Conservation (phyloP, 148 eudicot species). For the Rhododendron molle region DNA sequence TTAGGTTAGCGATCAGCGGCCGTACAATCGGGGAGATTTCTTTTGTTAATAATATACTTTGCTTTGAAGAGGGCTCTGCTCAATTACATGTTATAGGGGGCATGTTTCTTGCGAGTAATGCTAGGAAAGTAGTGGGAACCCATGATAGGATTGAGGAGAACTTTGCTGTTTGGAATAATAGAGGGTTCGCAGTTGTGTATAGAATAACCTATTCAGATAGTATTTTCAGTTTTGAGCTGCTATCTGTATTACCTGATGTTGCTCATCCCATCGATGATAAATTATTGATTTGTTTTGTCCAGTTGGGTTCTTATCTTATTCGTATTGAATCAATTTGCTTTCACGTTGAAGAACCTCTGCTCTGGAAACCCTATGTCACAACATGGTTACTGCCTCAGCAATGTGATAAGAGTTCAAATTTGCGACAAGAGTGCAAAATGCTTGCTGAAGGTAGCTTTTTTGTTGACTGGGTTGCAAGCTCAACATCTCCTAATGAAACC, state of each 20-base stretch:
- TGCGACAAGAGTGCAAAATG: slow-evolving; percentile 34
- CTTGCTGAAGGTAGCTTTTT: slow-evolving; percentile 55
- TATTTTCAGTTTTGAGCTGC: slow-evolving; percentile 41
- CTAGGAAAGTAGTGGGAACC: slow-evolving; percentile 12
- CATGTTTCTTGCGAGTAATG: slow-evolving; percentile 48
- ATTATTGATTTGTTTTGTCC: slow-evolving; percentile 44
- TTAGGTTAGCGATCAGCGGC: slow-evolving; percentile 43
- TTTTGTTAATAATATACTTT: slow-evolving; percentile 37
- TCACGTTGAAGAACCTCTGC: slow-evolving; percentile 47
- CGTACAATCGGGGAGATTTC: slow-evolving; percentile 60
- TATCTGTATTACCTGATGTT: slow-evolving; percentile 53
- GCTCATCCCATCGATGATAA: slow-evolving; percentile 33
- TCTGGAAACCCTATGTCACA: slow-evolving; percentile 80
- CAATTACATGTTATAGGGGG: slow-evolving; percentile 53
- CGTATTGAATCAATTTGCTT: slow-evolving; percentile 67
- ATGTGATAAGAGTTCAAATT: slow-evolving; percentile 24
- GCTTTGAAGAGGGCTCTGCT: slow-evolving; percentile 25
- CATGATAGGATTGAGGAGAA: slow-evolving; percentile 27
- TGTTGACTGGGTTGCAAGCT: slow-evolving; percentile 36
- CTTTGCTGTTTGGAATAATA: slow-evolving; percentile 70
- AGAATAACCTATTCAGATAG: slow-evolving; percentile 45
- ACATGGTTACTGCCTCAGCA: slow-evolving; percentile 52
- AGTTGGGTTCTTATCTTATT: slow-evolving; percentile 44
- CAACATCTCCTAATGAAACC: slow-evolving; percentile 13
- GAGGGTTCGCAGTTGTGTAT: slow-evolving; percentile 57